Percentiles rank a stretch among this genome's conserved stretches.
Conservation (phyloP, 2,329 filamentous ascomycete genomes). For the Alternaria triticina region DNA sequence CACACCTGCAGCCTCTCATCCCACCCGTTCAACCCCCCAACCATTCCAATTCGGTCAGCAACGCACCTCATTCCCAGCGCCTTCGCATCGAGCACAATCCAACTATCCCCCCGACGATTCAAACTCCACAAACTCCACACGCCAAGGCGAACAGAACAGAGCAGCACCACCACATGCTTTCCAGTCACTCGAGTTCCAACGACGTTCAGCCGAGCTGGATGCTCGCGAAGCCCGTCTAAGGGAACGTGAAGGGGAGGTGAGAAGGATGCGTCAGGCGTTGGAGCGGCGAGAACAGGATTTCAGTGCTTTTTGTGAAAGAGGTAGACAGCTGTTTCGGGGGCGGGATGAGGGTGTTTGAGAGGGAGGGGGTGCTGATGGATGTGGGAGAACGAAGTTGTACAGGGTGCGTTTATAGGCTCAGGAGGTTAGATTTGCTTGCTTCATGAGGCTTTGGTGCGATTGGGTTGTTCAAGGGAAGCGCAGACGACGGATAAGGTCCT, state of each 20-base stretch:
- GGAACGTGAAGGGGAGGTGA: neutral
- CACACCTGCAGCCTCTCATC: neutral
- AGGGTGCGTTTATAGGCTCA: rapidly evolving
- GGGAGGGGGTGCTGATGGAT: rapidly evolving
- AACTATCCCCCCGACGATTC: neutral
- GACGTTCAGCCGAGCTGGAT: neutral
- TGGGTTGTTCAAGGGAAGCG: neutral
- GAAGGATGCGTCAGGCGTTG: neutral
- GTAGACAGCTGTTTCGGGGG: neutral
- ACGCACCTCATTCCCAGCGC: neutral
- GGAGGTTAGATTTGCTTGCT: neutral
- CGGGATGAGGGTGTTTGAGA: neutral
- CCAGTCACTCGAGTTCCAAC: neutral
- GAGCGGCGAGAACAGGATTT: neutral
- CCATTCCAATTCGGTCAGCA: neutral
- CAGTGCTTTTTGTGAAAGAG: neutral
- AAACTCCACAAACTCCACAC: neutral
- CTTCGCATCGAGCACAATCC: neutral
- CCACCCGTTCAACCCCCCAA: neutral
- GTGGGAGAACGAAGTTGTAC: rapidly evolving
- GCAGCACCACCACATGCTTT: neutral
- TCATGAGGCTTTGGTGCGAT: neutral
- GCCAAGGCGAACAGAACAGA: neutral
- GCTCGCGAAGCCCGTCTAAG: neutral
- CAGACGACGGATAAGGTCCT: neutral